Evolutionary conservation across 345 rosid genomes (phyloP).

Genomic region (Psidium friedrichsthalianum): DNA sequence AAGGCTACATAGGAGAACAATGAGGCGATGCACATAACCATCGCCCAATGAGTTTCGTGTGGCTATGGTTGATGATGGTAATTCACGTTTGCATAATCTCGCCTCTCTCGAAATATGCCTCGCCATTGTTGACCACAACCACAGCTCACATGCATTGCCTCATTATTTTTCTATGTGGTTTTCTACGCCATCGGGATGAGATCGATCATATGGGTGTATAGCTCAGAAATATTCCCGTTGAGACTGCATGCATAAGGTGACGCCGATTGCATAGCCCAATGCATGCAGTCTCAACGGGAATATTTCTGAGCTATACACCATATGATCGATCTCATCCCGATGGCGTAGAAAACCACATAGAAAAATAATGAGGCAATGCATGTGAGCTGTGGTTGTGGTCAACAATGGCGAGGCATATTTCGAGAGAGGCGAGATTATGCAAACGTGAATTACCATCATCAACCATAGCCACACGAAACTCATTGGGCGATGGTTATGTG

Average conservation of each 20-base stretch:
- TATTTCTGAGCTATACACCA: constrained; percentile 74
- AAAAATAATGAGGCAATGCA: constrained; percentile 39
- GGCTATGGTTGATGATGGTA: no score
- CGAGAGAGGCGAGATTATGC: constrained; percentile 14
- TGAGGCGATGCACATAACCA: no score
- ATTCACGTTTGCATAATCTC: not conserved
- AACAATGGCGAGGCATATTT: constrained; percentile 24
- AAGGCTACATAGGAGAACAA: no score
- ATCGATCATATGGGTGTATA: constrained; percentile 66
- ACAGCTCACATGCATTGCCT: constrained; percentile 24
- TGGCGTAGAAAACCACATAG: constrained; percentile 54
- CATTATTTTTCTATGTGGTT: constrained; percentile 48
- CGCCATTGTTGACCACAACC: constrained; percentile 26
- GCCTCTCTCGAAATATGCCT: constrained; percentile 22
- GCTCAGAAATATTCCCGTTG: constrained; percentile 73
- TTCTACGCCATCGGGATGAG: constrained; percentile 72
- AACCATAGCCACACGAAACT: no score
- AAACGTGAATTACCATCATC: no score
- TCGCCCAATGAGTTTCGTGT: no score
- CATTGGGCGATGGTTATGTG: no score
- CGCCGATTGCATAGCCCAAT: no score
- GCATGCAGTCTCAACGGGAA: constrained; percentile 73
- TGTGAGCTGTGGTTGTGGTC: constrained; percentile 19
- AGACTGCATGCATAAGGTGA: constrained; percentile 61
- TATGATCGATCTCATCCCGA: constrained; percentile 69